Base-by-base conservation (phyloP, 768 basidiomycete genomes). In the Boletales sp. region DNA sequence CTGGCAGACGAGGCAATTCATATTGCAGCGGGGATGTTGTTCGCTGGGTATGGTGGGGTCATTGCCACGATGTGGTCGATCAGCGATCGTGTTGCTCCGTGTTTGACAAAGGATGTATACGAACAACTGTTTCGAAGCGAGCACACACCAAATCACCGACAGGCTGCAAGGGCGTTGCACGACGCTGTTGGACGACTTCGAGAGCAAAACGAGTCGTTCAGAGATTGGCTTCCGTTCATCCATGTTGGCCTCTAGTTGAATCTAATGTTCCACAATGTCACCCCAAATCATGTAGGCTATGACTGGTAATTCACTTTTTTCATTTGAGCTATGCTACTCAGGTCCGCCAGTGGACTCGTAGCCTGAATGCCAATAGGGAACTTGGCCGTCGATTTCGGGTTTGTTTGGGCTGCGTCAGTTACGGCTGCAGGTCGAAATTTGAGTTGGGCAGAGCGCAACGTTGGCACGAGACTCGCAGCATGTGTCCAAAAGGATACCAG, bases 61-160 rank as follows among this genome's bases (percentile, higher is more conserved):
- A 63, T 77, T 18, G 76, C 59, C 8, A 74, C 74, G 14, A 65
- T 77, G 72, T 75, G 74, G 74, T 67, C 66, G 11, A 69, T 75
- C 37, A 47, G 48, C n/a, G 75, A 76, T 48, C 50, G 55, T 0
- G 62, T 69, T 48, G 73, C 66, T 2, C 68, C 70, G 4, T 10
- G 49, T 7, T 48, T 74, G 43, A 64, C 71, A 13, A 48, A 57
- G 30, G 53, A 56, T 13, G 64, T 74, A 24, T 74, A 74, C 8
- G 48, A 31, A 13, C 27, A 32, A n/a, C 27, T 41, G 14, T 43
- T 44, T 15, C 18, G 11, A 19, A 34, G 11, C 13, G 13, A n/a
- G 24, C 14, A 31, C 15, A 24, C 5, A 3, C 38, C 31, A 4
- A 32, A 19, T 29, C 14, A 17, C n/a, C 21, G 14, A 4, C 5